Base-by-base conservation (phyloP, 208 protist species). In the Trypanosoma lewisi region DNA sequence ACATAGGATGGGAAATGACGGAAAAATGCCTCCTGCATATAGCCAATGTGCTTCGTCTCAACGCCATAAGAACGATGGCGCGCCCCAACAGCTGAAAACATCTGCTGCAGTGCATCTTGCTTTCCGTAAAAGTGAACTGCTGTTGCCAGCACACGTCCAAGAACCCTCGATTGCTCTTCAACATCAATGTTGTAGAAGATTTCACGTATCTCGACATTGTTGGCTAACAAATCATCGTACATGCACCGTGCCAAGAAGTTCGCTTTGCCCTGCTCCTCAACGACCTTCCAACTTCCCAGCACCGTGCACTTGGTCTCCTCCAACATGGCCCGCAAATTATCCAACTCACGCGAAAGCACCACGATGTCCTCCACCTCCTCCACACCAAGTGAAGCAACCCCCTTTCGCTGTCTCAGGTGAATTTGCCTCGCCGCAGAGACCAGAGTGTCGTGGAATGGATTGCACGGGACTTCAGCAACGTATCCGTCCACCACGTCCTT, bases 1-100 rank as follows among this genome's bases (percentile, higher is more conserved):
- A 93, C 77, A 55, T 86, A 89, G 41, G 78, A 79, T 5, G 86
- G 83, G 33, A 93, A 89, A 4, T 85, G 78, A 54, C 73, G 80
- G 53, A 93, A 87, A 52, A 93, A 90, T 9, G 81, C 66, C 27
- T 77, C 73, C 42, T 72, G 56, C 78, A 89, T 85, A 25, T 75
- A 63, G n/a, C 61, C 53, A 52, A 90, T 83, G 12, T 80, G 64
- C 16, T 79, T 66, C 16, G 25, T 63, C 14, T 67, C 83, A 19
- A 87, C 80, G 47, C 81, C 86, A 67, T 90, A 87, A 30, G 76
- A 75, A 21, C 86, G 77, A 61, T 89, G 83, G 3, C 83, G 70
- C 21, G 81, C 83, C 30, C 81, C 83, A n/a, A 77, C 74, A 50
- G 76, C 78, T n/a, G 59, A 71, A 30, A 93, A 78, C 73, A 88